phyloP scores from a whole-genome alignment of 495 filamentous ascomycete genomes.

The Penicillium goetzii region DNA sequence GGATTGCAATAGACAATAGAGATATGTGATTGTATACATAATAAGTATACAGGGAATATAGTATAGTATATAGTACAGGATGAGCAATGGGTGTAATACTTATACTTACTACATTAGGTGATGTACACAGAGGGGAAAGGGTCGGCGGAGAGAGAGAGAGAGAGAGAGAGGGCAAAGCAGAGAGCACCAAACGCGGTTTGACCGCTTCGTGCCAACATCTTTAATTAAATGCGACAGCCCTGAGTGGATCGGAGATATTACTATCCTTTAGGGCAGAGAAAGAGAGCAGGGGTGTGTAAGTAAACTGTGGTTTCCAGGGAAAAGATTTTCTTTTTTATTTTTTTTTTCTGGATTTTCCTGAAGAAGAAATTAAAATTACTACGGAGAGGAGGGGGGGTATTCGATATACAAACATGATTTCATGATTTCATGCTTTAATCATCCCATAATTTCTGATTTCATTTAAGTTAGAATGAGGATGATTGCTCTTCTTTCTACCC shows the following conservation, averaged over 20 bases:
- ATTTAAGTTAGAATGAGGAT: neutral
- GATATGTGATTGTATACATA: neutral
- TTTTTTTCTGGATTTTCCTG: conserved; percentile 4
- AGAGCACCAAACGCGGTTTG: conserved; percentile 10
- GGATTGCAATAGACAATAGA: neutral
- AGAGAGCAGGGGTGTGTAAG: neutral
- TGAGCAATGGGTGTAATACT: neutral
- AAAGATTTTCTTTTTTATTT: conserved; percentile 8
- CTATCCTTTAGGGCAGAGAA: neutral
- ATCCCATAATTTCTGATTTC: neutral
- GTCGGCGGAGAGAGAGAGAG: neutral
- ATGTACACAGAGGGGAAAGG: no score
- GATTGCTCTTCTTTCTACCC: neutral
- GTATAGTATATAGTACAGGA: neutral
- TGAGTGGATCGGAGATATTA: conserved; percentile 27
- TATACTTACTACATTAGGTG: neutral
- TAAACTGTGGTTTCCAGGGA: neutral
- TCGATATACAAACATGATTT: neutral
- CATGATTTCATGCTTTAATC: conserved; percentile 1
- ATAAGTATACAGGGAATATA: neutral
- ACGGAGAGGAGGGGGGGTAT: neutral
- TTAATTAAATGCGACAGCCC: conserved; percentile 23
- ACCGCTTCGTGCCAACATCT: conserved; percentile 21
- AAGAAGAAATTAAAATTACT: conserved; percentile 8
- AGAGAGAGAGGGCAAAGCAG: neutral